A percentile compares a stretch with the other conserved stretches of the same genome.
phyloP scores from a whole-genome alignment of 2,329 filamentous ascomycete genomes.

The Alternaria sp. region DNA sequence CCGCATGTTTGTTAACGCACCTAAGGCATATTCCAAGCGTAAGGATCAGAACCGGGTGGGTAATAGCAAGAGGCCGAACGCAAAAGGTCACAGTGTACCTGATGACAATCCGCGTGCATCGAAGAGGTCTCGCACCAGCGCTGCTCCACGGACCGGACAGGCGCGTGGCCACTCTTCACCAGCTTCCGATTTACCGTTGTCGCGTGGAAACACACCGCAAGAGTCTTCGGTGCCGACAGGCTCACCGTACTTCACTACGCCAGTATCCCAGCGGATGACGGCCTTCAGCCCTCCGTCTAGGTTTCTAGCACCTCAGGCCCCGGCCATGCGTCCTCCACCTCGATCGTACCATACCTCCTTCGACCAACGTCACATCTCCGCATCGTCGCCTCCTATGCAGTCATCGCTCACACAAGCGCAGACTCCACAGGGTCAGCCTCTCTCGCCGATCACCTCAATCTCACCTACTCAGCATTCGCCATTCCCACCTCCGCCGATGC shows the following conservation, averaged over 20 bases:
- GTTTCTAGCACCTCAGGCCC: neutral
- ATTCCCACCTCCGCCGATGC: slow-evolving; percentile 8
- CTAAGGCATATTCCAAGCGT: slow-evolving; percentile 40
- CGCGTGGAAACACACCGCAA: slow-evolving; percentile 15
- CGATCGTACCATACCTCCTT: neutral
- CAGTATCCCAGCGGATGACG: neutral
- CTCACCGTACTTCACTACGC: slow-evolving; percentile 9
- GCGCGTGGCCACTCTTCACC: slow-evolving; percentile 11
- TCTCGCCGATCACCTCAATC: slow-evolving; percentile 9
- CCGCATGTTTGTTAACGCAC: slow-evolving; percentile 47
- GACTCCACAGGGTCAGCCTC: neutral
- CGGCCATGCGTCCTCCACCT: neutral
- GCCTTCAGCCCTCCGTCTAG: neutral
- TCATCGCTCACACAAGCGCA: neutral
- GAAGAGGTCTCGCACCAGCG: slow-evolving; percentile 14
- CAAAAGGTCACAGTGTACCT: slow-evolving; percentile 16
- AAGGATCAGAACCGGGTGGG: slow-evolving; percentile 44
- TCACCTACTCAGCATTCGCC: slow-evolving; percentile 5
- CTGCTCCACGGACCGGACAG: slow-evolving; percentile 1
- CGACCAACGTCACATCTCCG: neutral
- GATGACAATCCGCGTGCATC: slow-evolving; percentile 1
- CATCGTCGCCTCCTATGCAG: neutral
- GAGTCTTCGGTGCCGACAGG: neutral
- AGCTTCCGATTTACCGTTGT: slow-evolving; percentile 2
- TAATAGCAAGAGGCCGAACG: slow-evolving; percentile 42